Evolutionary conservation across 176 grass and related monocot species (phyloP), one percentile per base, ranked within the genome.

Genomic region (Oryza glumipatula): DNA sequence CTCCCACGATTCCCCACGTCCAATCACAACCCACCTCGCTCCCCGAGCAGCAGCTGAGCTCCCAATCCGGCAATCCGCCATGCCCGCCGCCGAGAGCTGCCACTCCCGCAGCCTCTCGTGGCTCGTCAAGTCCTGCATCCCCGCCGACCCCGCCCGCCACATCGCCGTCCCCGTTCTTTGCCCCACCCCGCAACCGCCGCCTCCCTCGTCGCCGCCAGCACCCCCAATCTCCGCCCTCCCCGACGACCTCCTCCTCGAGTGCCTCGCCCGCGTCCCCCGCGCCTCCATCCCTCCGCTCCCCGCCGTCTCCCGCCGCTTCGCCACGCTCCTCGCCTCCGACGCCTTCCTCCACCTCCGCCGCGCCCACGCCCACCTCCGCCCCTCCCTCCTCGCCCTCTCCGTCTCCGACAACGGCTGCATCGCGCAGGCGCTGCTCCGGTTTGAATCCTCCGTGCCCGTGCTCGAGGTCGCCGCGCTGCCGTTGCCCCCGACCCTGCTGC

Each of bases 161-260:
- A 89, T 83, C 73, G 69, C 88, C 81, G 82, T 79, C 74, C 32
- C 35, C 47, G 21, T 7, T 54, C 51, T 54, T 54, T 54, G 13
- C 64, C 26, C 21, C 47, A 8, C 4, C 41, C 10, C 13, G 77
- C 63, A 38, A 48, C 12, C 1, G 60, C 1, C 45, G 77, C 13
- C 51, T 54, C 51, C 51, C 51, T 54, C 16, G 16, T 19, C 51
- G 23, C 70, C 81, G 41, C 70, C 81, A 32, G 22, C 87, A 4
- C 4, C 4, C 19, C 85, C 85, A 14, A 88, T 96, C 89, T 60
- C 68, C 45, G 17, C 47, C 8, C 72, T 96, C 5, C 94, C 91
- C 11, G 94, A 93, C 45, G 94, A 97, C 44, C 85, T 97, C 76
- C 87, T 97, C 26, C 84, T 97, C 45, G 92, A 94, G 52, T 90